Base-by-base conservation (phyloP, 345 rosid species). In the Hibiscus trionum region DNA sequence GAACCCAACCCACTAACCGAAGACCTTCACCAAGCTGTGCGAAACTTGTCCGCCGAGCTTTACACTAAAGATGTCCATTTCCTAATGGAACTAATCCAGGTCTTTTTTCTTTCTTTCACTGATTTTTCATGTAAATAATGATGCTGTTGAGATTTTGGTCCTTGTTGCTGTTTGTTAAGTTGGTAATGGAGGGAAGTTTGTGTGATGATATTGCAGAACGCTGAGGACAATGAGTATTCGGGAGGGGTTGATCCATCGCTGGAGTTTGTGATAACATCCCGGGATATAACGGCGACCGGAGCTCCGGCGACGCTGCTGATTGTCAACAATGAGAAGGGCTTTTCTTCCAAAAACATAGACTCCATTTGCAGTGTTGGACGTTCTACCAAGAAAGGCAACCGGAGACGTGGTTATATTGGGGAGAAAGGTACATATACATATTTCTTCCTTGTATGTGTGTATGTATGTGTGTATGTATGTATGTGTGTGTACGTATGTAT, bases 21-120 rank as follows among this genome's bases (percentile, higher is more conserved):
- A 62, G 87, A 86, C 77, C 88, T 88, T 60, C 89, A 88, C 53
- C 84, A 85, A 4, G 90, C 97, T 7, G 87, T 87, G 0, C 80
- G 80, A 58, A 78, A 81, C 72, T 89, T 90, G 16, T 86, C 96
- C 0, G 96, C 84, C 55, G 93, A 90, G 39, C 91, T 90, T 12
- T 90, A 90, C 55, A 66, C 91, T 1, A 90, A 86, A 31, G 91
- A 86, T 74, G 88, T 85, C 4, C 94, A 89, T 74, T 84, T 87
- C 61, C 85, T 89, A n/a, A 87, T 89, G 95, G 91, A 89, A 31
- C 87, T 89, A 2, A 85, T 89, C 11, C 91, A 89, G 88, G 94
- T 37, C 7, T 6, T 37, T 37, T 37, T 37, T 37, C 9, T 37
- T 37, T 0, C 24, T 21, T 21, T 21, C 24, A 21, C 24, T 21